Percentiles rank a stretch among this genome's conserved stretches.
phyloP scores from a whole-genome alignment of 192 early-diverging fungal genomes.

The Backusella westeae region DNA sequence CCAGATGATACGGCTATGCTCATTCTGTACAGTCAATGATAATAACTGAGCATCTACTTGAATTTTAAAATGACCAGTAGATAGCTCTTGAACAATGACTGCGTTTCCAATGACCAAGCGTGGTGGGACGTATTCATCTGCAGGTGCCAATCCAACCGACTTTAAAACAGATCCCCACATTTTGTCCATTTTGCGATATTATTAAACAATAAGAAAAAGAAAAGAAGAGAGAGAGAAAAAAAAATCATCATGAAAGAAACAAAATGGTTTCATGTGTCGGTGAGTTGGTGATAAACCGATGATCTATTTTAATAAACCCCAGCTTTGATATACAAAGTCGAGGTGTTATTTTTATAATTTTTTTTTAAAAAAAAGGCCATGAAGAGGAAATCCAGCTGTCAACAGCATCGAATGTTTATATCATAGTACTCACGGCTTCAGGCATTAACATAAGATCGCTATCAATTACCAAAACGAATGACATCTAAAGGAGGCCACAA shows the following conservation, averaged over 20 bases:
- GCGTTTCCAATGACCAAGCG: constrained; percentile 22
- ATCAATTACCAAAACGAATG: too few species aligned
- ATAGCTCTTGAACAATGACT: constrained; percentile 14
- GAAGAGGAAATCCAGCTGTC: too few species aligned
- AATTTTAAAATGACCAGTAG: constrained; percentile 18
- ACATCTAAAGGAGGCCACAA: too few species aligned
- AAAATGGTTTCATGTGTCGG: too few species aligned
- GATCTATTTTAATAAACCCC: too few species aligned
- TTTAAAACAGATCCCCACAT: constrained; percentile 22
- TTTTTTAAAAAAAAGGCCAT: too few species aligned
- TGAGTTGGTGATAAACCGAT: too few species aligned
- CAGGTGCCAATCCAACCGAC: constrained; percentile 18
- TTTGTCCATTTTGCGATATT: background rate
- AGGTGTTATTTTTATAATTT: too few species aligned
- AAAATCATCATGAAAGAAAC: background rate
- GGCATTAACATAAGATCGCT: too few species aligned
- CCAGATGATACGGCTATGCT: constrained; percentile 18
- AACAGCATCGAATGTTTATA: too few species aligned
- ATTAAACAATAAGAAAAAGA: constrained; percentile 4
- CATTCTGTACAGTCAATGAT: constrained; percentile 11
- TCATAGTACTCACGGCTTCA: too few species aligned
- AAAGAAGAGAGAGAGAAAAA: background rate
- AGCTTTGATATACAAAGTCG: too few species aligned
- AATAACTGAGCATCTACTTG: constrained; percentile 8
- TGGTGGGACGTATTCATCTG: constrained; percentile 17